A percentile compares a stretch with the other conserved stretches of the same genome.
Conservation (phyloP, 164 flowering plant species). For the Vitis amurensis region DNA sequence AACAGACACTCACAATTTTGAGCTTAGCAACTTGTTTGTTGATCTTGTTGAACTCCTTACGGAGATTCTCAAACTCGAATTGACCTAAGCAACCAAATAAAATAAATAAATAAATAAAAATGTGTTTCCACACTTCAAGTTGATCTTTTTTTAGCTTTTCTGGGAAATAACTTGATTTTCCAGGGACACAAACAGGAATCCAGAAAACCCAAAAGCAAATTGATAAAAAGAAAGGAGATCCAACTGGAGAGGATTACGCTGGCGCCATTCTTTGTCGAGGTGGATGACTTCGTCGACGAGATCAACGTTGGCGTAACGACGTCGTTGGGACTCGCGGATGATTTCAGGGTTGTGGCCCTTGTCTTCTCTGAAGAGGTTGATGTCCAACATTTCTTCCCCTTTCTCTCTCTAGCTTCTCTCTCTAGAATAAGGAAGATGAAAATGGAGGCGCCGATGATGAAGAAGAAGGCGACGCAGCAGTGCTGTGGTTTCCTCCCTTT, state of each 20-base stretch:
- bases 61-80: constrained; percentile 66
- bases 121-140: too few relatives aligned
- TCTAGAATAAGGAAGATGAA: neutral
- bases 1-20: constrained; percentile 51
- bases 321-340: constrained; percentile 86
- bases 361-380: constrained; percentile 84
- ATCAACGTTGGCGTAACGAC: constrained; percentile 66
- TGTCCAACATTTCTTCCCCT: constrained; percentile 65
- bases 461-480: neutral
- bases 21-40: constrained; percentile 75
- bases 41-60: constrained; percentile 70
- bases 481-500: too few relatives aligned
- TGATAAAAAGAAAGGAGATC: too few relatives aligned
- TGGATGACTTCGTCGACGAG: constrained; percentile 80
- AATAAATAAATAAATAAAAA: neutral
- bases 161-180: too few relatives aligned
- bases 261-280: constrained; percentile 82
- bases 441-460: neutral
- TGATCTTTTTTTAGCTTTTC: too few relatives aligned
- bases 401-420: neutral
- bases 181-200: too few relatives aligned
- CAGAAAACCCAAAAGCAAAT: too few relatives aligned
- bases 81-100: constrained; percentile 47
- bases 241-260: constrained; percentile 38
- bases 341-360: constrained; percentile 77